A percentile compares a stretch with the other conserved stretches of the same genome.
Conservation (phyloP, 306 rosid genomes). For the Argentina anserina region DNA sequence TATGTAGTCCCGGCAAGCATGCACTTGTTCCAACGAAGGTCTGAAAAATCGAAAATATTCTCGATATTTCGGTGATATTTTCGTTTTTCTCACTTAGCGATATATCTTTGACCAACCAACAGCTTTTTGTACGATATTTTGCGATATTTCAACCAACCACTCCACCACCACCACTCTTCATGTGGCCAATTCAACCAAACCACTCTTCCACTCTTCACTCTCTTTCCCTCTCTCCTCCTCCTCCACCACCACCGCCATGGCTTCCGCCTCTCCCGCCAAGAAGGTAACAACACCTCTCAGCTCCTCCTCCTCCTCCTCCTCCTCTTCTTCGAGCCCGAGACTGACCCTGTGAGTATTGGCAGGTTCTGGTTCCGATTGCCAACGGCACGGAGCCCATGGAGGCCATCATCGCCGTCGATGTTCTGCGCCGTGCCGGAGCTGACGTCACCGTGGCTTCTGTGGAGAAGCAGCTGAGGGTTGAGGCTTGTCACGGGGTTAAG, state of each 20-base stretch:
- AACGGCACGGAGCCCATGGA: constrained; percentile 89
- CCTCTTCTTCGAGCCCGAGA: no score
- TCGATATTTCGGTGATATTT: no score
- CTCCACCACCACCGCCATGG: constrained; percentile 28
- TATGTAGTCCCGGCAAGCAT: no score
- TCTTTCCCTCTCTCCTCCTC: constrained; percentile 17
- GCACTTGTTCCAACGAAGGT: no score
- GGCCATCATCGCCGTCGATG: constrained; percentile 77
- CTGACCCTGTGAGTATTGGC: neutral
- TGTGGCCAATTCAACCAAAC: neutral
- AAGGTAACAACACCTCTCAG: neutral
- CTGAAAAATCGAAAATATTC: no score
- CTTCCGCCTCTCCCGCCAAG: constrained; percentile 29
- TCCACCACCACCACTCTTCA: neutral
- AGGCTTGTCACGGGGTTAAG: constrained; percentile 68
- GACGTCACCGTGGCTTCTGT: constrained; percentile 83
- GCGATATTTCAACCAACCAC: no score
- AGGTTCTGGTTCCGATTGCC: constrained; percentile 88
- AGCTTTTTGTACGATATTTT: no score
- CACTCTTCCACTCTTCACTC: constrained; percentile 37
- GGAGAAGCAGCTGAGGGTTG: constrained; percentile 51
- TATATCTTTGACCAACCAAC: no score
- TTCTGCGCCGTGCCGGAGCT: constrained; percentile 89
- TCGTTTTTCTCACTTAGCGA: no score
- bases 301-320: no score